Evolutionary conservation across 208 protist species (phyloP), one percentile per base, ranked within the genome.

Genomic region (Leishmania braziliensis): DNA sequence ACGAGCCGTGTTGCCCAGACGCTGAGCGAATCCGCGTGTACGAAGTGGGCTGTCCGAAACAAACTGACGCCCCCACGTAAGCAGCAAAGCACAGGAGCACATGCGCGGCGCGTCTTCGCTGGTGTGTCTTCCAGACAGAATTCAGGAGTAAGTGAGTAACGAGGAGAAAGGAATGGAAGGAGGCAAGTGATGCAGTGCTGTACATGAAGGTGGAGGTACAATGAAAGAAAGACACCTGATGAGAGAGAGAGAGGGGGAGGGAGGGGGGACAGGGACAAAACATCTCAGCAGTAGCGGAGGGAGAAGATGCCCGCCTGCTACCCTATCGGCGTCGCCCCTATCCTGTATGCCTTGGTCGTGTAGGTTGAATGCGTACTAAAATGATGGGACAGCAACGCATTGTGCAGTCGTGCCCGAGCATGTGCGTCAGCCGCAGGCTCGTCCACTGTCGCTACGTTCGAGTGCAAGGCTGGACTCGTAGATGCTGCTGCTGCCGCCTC

Each of bases 321-420:
- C 70, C 78, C 53, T 73, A 77, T 39, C 63, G 75, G 75, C 3
- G 75, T 79, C 58, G 75, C 63, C 18, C 75, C 75, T 4, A 79
- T 29, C 16, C 75, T 10, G n/a, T 62, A 43, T n/a, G 46, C 43
- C 9, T 23, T 71, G 48, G 23, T 6, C 16, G 33, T 2, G 16
- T 50, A 36, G 58, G 43, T 20, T 4, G 48, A 56, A n/a, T 58
- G 75, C 20, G 56, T 70, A 23, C 60, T 43, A 71, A 79, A 79
- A 43, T 79, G 33, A 18, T 58, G 36, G 5, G 62, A 33, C 1
- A 79, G 33, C 46, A 71, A 5, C 26, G 12, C 51, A 18, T 79
- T 43, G 62, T 79, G 75, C 48, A 1, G 10, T 26, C 26, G 39
- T 5, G 75, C 75, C 36, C 39, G 75, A 29, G 20, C 54, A 12